Conservation (phyloP, 2,329 filamentous ascomycete species). For the Cyclaneusma minus region DNA sequence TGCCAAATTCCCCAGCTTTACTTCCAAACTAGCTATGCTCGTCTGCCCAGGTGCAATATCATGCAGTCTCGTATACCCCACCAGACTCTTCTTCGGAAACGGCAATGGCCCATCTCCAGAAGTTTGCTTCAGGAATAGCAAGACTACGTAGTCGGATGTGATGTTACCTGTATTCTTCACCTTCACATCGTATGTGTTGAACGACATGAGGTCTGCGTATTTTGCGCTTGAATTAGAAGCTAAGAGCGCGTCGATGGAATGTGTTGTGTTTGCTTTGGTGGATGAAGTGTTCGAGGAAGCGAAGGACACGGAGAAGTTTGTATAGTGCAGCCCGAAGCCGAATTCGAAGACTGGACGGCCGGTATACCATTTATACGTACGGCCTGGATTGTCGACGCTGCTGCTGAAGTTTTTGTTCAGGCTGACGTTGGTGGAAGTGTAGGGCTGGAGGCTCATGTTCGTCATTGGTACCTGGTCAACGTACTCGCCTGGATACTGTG, state of each 20-base stretch:
- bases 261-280: too few relatives aligned
- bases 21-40: slow-evolving; percentile 19
- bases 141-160: slow-evolving; percentile 34
- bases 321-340: slow-evolving; percentile 42
- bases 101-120: slow-evolving; percentile 30
- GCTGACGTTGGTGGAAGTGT: slow-evolving; percentile 13
- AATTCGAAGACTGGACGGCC: slow-evolving; percentile 33
- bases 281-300: slow-evolving; percentile 5
- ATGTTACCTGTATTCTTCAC: slow-evolving; percentile 34
- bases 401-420: slow-evolving; percentile 10
- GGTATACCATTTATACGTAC: slow-evolving; percentile 44
- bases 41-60: slow-evolving; percentile 12
- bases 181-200: slow-evolving; percentile 23
- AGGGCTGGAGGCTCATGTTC: slow-evolving; percentile 37
- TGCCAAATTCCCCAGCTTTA: slow-evolving; percentile 32
- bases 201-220: slow-evolving; percentile 25
- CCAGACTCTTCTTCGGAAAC: slow-evolving; percentile 34
- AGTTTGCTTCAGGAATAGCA: slow-evolving; percentile 33
- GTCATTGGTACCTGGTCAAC: slow-evolving; percentile 33
- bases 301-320: slow-evolving; percentile 26
- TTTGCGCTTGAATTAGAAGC: slow-evolving; percentile 19
- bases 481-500: slow-evolving; percentile 38
- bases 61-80: slow-evolving; percentile 26
- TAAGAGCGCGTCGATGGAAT: slow-evolving; percentile 21
- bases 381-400: slow-evolving; percentile 16